Percentiles rank a stretch among this genome's conserved stretches.
Conservation (phyloP, 345 rosid species). For the Isatis tinctoria region DNA sequence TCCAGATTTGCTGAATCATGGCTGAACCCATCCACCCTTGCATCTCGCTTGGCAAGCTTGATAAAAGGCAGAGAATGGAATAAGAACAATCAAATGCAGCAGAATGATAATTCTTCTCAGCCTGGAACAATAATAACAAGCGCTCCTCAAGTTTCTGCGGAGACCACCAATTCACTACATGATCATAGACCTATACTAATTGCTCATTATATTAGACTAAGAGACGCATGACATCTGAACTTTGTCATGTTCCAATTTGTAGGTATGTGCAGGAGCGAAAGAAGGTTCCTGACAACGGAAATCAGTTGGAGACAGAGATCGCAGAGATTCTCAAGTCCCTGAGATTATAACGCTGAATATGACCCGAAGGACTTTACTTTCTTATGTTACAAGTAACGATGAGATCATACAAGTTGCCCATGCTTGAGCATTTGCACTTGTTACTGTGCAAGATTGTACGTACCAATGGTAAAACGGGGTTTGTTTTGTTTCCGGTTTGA, state of each 20-base stretch:
- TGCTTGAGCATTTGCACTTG: neutral
- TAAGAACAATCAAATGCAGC: conserved; percentile 35
- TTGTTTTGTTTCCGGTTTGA: neutral
- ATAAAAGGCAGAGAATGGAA: conserved; percentile 33
- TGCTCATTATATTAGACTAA: neutral
- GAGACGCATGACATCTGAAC: neutral
- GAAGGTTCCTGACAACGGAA: conserved; percentile 79
- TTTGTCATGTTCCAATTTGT: neutral
- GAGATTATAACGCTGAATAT: neutral
- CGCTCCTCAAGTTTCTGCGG: conserved; percentile 54
- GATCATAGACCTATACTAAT: neutral
- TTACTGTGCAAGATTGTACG: neutral
- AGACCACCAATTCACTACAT: conserved; percentile 47
- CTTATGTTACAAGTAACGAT: conserved; percentile 10
- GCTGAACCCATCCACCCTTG: conserved; percentile 50
- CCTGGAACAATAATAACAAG: conserved; percentile 64
- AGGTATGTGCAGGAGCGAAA: conserved; percentile 57
- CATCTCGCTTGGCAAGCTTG: conserved; percentile 45
- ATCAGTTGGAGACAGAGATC: conserved; percentile 78
- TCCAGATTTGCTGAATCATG: neutral
- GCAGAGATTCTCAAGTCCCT: conserved; percentile 49
- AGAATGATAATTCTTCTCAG: conserved; percentile 47
- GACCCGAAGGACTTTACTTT: neutral
- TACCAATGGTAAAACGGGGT: neutral
- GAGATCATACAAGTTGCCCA: neutral